A percentile compares a stretch with the other conserved stretches of the same genome.
phyloP scores from a whole-genome alignment of 2,329 filamentous ascomycete genomes.

The Daldinia sp. region DNA sequence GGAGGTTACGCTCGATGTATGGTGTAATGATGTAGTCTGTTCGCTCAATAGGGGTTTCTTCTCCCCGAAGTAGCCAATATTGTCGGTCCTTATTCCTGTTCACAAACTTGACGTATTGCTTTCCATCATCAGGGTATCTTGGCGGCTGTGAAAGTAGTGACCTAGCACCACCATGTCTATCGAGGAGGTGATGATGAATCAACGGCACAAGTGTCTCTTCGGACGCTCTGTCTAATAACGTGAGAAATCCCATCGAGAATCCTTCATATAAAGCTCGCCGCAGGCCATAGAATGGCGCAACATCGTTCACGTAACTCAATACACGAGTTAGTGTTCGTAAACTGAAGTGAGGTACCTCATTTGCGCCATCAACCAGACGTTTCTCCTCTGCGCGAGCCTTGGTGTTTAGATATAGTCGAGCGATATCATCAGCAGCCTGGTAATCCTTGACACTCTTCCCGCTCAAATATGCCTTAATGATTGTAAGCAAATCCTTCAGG shows the following conservation, averaged over 20 bases:
- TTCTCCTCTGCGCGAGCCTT: constrained; percentile 85
- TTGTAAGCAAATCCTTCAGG: constrained; percentile 84
- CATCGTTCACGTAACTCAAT: constrained; percentile 86
- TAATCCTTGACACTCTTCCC: constrained; percentile 77
- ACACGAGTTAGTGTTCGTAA: constrained; percentile 92
- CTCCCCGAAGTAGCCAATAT: constrained; percentile 89
- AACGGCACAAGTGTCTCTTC: constrained; percentile 82
- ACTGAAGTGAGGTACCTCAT: constrained; percentile 97
- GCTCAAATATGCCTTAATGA: constrained; percentile 90
- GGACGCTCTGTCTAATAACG: constrained; percentile 84
- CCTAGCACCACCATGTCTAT: constrained; percentile 74
- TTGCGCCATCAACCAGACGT: constrained; percentile 90
- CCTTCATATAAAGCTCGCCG: constrained; percentile 91
- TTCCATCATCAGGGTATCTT: constrained; percentile 80
- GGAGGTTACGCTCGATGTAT: constrained; percentile 92
- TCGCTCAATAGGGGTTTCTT: constrained; percentile 74
- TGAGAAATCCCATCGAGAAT: constrained; percentile 98
- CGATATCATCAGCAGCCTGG: constrained; percentile 82
- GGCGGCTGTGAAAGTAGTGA: constrained; percentile 83
- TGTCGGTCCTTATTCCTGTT: constrained; percentile 74
- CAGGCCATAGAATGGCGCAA: constrained; percentile 85
- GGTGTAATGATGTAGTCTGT: constrained; percentile 96
- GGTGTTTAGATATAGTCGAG: constrained; percentile 87
- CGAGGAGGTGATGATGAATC: constrained; percentile 83
- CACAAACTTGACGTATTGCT: constrained; percentile 82